phyloP scores from a whole-genome alignment of 106 monocot species.

The Dendrobium chrysotoxum region DNA sequence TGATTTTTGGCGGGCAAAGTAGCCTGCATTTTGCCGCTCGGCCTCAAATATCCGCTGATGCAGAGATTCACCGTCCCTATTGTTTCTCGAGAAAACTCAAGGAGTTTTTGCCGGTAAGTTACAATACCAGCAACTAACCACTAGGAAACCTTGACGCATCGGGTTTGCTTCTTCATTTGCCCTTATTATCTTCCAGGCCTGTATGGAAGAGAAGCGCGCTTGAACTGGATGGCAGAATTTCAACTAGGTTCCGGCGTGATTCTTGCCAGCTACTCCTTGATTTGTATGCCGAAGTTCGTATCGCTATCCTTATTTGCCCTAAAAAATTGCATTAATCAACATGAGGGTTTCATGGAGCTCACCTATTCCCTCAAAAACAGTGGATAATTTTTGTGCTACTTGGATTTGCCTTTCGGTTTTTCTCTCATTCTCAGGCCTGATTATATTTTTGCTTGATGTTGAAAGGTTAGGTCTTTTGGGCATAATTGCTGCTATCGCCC shows the following conservation, averaged over 20 bases:
- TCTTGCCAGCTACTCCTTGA: slow-evolving; percentile 47
- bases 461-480: slow-evolving; percentile 32
- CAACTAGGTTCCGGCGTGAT: slow-evolving; percentile 30
- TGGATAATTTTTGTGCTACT: neutral
- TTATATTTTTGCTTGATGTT: neutral
- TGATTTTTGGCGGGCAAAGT: too few species aligned
- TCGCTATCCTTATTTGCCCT: neutral
- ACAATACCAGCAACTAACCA: too few species aligned
- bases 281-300: slow-evolving; percentile 47
- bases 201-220: slow-evolving; percentile 31
- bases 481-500: slow-evolving; percentile 22
- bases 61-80: slow-evolving; percentile 35
- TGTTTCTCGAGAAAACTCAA: slow-evolving; percentile 13
- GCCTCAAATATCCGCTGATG: slow-evolving; percentile 16
- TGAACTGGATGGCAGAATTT: slow-evolving; percentile 46
- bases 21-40: too few species aligned
- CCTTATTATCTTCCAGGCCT: slow-evolving; percentile 8
- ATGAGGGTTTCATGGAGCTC: neutral
- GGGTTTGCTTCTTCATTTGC: neutral
- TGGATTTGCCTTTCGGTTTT: neutral
- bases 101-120: slow-evolving; percentile 1
- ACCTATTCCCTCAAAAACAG: neutral
- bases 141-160: neutral
- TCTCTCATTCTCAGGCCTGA: neutral
- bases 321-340: neutral